phyloP scores from a whole-genome alignment of 2,329 filamentous ascomycete genomes.

The Gnomoniopsis sp. region DNA sequence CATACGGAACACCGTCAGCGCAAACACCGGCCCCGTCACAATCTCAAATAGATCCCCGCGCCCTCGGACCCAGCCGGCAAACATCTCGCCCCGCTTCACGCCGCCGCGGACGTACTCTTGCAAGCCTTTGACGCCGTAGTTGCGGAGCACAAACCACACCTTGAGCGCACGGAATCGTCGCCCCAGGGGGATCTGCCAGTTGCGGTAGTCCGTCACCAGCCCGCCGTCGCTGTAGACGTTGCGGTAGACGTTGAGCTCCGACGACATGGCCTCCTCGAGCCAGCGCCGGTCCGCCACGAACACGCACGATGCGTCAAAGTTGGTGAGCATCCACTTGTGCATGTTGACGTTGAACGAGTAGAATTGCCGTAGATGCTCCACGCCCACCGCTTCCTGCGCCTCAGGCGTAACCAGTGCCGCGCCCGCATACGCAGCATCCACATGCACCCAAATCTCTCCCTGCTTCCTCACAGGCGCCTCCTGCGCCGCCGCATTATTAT shows the following conservation, averaged over 20 bases:
- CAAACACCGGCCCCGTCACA: slow-evolving; percentile 71
- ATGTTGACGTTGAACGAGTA: slow-evolving; percentile 94
- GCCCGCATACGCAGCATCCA: slow-evolving; percentile 91
- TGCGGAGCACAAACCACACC: slow-evolving; percentile 90
- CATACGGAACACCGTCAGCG: slow-evolving; percentile 72
- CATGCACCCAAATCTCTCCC: slow-evolving; percentile 78
- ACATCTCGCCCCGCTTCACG: slow-evolving; percentile 66
- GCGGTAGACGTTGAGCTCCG: slow-evolving; percentile 63
- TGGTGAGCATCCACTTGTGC: slow-evolving; percentile 96
- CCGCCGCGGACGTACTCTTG: slow-evolving; percentile 69
- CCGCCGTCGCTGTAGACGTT: slow-evolving; percentile 79
- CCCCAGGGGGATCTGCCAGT: slow-evolving; percentile 95
- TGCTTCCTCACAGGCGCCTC: slow-evolving; percentile 15
- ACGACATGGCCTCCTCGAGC: slow-evolving; percentile 75
- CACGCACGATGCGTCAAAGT: slow-evolving; percentile 82
- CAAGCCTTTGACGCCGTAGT: slow-evolving; percentile 70
- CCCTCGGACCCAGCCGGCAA: slow-evolving; percentile 56
- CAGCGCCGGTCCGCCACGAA: slow-evolving; percentile 73
- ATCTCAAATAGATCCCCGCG: slow-evolving; percentile 72
- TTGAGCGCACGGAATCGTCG: slow-evolving; percentile 85
- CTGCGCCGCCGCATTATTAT: neutral
- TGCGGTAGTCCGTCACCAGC: slow-evolving; percentile 88
- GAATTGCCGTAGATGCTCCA: slow-evolving; percentile 63
- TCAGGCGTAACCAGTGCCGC: slow-evolving; percentile 79
- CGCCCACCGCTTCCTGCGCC: slow-evolving; percentile 48